These are phyloP conservation scores for Nannizziopsis barbatae DNA, from an alignment of 2,329 filamentous ascomycete species.

Conservation along the genomic window DNA sequence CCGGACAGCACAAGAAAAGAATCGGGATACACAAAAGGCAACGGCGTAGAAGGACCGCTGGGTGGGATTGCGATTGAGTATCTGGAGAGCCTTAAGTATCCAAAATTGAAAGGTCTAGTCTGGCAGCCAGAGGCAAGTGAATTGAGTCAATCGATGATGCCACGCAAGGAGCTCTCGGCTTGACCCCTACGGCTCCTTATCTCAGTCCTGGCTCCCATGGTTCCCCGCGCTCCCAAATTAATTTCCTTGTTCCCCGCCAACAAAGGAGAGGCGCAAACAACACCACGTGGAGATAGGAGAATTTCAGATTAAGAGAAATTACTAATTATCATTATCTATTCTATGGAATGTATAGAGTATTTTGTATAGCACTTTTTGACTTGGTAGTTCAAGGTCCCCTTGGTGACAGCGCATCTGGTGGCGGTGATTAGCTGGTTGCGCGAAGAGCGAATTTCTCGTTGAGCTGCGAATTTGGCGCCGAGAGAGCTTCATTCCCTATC, in stretches of 20 bases:
- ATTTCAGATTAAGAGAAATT: not conserved
- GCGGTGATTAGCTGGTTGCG: not conserved
- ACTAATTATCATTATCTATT: too few relatives aligned
- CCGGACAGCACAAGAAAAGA: too few relatives aligned
- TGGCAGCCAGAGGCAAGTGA: not conserved
- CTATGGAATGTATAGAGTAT: too few relatives aligned
- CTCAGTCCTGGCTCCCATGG: too few relatives aligned
- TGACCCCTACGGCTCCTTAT: too few relatives aligned
- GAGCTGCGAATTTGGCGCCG: not conserved
- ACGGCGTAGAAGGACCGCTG: too few relatives aligned
- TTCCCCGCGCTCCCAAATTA: too few relatives aligned
- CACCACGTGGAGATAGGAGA: conserved; percentile 2
- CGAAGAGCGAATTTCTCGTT: not conserved
- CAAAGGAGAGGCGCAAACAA: conserved; percentile 4
- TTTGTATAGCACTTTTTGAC: too few relatives aligned
- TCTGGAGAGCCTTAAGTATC: too few relatives aligned
- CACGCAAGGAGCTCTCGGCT: too few relatives aligned
- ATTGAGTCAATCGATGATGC: not conserved
- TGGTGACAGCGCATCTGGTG: not conserved
- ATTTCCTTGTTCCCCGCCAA: conserved; percentile 6
- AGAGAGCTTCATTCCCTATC: not conserved
- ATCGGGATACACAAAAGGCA: too few relatives aligned
- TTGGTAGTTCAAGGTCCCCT: not conserved
- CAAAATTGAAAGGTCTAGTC: not conserved
- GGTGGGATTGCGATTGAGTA: too few relatives aligned